Base-by-base conservation (phyloP, 805 yeast species). In the Saccharomycopsis javanensis region DNA sequence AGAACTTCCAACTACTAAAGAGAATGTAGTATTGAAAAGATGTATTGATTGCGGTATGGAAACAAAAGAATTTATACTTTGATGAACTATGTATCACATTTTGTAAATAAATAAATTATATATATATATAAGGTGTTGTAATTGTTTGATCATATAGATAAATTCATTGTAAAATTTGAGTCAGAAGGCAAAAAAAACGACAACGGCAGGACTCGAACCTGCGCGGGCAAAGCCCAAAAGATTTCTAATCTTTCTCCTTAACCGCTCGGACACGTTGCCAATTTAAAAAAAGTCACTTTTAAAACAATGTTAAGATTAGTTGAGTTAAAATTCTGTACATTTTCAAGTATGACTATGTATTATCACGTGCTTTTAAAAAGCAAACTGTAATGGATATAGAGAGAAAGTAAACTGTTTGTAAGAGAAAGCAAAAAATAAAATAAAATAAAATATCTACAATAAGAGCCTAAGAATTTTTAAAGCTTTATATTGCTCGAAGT, bases 11-110 rank as follows among this genome's bases (percentile, higher is more conserved):
- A 74, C 69, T 45, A 77, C 75, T 4, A 78, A 79, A 30, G 70
- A 67, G 3, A 68, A 68, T 5, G 58, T 79, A 53, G 75, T 80
- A 18, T 78, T 75, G 57, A 73, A 88, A 62, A 71, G 94, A 59
- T 90, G 97, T 66, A 69, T 75, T 1, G 86, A 78, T 28, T 90
- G 97, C 71, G 97, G 96, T 0, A 75, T 89, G 63, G 94, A 88
- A 64, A 81, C 83, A 0, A 94, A 88, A 65, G 97, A 90, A 51
- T 28, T 30, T 42, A 25, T 25, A 4, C 51, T 56, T 16, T 56
- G 27, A 27, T 5, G 38, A n/a, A n/a, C 20, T 11, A 35, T 35
- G 16, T n/a, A 20, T 35, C 4, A 2, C 6, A 35, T n/a, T 7
- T 35, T 35, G 42, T 35, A 35, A 35, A 11, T n/a, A 35, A 35